Evolutionary conservation across 148 eudicot genomes (phyloP).

Genomic region (Chenopodium formosanum): DNA sequence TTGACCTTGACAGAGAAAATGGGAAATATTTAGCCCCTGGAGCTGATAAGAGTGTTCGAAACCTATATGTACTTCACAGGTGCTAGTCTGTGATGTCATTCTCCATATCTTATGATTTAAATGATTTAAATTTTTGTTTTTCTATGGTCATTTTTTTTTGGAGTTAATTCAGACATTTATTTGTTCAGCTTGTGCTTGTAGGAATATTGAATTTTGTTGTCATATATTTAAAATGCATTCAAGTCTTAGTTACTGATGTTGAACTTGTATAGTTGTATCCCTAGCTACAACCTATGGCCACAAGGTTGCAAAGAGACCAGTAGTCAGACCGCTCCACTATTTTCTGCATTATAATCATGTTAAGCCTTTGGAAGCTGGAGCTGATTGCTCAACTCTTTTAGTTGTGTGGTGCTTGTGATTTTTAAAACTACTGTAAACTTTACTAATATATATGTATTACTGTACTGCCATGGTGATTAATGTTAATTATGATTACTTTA

Average conservation of each 20-base stretch:
- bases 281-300: not conserved
- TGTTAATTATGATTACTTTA: not conserved
- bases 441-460: not conserved
- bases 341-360: not conserved
- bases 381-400: not conserved
- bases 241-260: not conserved
- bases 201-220: not conserved
- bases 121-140: not conserved
- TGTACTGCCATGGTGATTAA: not conserved
- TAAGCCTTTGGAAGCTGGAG: not conserved
- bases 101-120: not conserved
- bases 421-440: not conserved
- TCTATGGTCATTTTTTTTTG: not conserved
- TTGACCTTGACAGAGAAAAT: slow-evolving; percentile 80
- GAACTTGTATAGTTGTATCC: not conserved
- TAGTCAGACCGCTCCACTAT: not conserved
- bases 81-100: slow-evolving; percentile 13
- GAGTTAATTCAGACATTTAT: not conserved
- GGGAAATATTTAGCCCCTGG: slow-evolving; percentile 83
- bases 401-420: not conserved
- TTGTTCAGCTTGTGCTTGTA: not conserved
- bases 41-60: slow-evolving; percentile 82
- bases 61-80: slow-evolving; percentile 86
- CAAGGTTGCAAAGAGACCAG: not conserved
- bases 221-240: not conserved